Evolutionary conservation across 352 stramenopile genomes (phyloP).

Genomic region (Globisporangium paroecandrum): DNA sequence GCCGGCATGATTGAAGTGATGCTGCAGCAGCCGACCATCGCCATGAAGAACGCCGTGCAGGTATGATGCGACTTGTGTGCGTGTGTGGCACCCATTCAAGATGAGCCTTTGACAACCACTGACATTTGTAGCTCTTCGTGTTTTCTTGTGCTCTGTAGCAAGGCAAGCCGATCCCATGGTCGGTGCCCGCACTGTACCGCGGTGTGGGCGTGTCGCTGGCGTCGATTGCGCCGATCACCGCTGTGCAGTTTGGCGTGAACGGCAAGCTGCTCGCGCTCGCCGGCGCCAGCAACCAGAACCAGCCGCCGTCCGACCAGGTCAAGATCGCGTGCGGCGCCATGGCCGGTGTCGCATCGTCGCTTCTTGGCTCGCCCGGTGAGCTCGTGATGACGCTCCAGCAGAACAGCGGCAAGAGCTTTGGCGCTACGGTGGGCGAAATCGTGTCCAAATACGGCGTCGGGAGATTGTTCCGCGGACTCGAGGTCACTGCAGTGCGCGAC

Average conservation of each 20-base stretch:
- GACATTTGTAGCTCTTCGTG: background rate
- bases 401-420: conserved; percentile 71
- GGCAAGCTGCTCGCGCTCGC: conserved; percentile 50
- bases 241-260: conserved; percentile 78
- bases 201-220: conserved; percentile 72
- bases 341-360: conserved; percentile 57
- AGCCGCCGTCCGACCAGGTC: conserved; percentile 33
- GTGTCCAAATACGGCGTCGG: conserved; percentile 36
- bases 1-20: conserved; percentile 83
- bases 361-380: conserved; percentile 68
- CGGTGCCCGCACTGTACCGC: conserved; percentile 60
- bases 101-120: background rate
- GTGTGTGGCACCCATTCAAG: background rate
- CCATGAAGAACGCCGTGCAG: conserved; percentile 83
- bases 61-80: conserved; percentile 12
- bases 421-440: conserved; percentile 55
- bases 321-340: conserved; percentile 65
- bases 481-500: conserved; percentile 60
- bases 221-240: conserved; percentile 77
- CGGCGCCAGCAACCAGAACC: background rate
- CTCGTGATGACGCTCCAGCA: conserved; percentile 88
- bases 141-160: conserved; percentile 33
- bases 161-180: conserved; percentile 60
- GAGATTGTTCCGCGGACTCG: conserved; percentile 60
- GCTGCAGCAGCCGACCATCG: conserved; percentile 79